These are phyloP conservation scores for Entamoeba dispar DNA, from an alignment of 208 protist species.

Conservation along the genomic window DNA sequence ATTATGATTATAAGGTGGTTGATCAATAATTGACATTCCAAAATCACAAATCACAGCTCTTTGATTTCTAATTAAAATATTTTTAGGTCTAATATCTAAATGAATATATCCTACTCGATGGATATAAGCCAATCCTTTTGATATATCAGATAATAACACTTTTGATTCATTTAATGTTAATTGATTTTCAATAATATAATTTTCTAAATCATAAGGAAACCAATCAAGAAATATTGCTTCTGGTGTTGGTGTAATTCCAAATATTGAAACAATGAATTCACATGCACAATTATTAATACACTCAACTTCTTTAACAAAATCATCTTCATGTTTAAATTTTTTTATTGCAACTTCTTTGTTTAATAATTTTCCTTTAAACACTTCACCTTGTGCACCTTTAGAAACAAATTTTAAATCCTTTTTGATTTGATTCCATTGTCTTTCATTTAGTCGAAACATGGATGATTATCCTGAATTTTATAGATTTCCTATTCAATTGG, in stretches of 20 bases:
- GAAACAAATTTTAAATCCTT: background rate
- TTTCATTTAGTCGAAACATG: background rate
- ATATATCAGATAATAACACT: background rate
- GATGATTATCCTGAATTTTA: too few relatives aligned
- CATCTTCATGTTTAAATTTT: background rate
- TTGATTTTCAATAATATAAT: background rate
- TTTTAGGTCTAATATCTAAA: background rate
- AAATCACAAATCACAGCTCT: background rate
- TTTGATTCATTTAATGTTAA: background rate
- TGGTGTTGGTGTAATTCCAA: background rate
- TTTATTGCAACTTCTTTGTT: background rate
- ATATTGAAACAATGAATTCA: background rate
- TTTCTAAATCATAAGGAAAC: background rate
- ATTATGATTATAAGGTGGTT: background rate
- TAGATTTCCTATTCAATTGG: too few relatives aligned
- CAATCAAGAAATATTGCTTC: background rate
- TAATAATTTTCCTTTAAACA: background rate
- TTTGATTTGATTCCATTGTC: background rate
- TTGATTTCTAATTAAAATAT: background rate
- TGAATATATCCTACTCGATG: background rate
- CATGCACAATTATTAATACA: background rate
- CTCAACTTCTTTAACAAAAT: background rate
- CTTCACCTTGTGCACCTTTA: background rate
- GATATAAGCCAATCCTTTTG: background rate
- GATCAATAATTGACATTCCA: background rate